phyloP scores from a whole-genome alignment of 1,139 yeast species.

The Fermentozyma sake region DNA sequence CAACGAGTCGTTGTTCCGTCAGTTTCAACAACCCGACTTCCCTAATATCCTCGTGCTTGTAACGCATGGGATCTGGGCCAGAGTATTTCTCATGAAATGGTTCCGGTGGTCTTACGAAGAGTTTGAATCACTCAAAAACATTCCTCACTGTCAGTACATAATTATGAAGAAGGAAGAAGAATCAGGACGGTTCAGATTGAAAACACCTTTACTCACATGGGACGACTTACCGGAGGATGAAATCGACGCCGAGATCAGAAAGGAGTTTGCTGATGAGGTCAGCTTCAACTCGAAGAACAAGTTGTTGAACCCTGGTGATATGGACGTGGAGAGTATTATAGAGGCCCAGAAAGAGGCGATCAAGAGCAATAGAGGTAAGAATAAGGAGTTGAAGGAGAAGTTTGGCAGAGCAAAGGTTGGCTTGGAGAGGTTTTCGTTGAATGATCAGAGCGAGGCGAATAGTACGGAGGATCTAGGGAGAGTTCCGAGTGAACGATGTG shows the following conservation, averaged over 20 bases:
- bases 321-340: slow-evolving; percentile 39
- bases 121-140: slow-evolving; percentile 75
- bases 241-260: slow-evolving; percentile 34
- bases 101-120: slow-evolving; percentile 88
- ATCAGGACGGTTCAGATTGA: slow-evolving; percentile 38
- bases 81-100: slow-evolving; percentile 92
- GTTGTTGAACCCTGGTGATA: slow-evolving; percentile 33
- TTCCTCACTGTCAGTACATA: slow-evolving; percentile 79
- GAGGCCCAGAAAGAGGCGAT: slow-evolving; percentile 45
- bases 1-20: slow-evolving; percentile 80
- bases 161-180: slow-evolving; percentile 61
- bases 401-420: slow-evolving; percentile 20
- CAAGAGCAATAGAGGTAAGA: slow-evolving; percentile 32
- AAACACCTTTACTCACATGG: slow-evolving; percentile 59
- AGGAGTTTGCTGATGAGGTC: slow-evolving; percentile 41
- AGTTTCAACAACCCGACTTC: slow-evolving; percentile 62
- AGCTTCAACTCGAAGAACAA: slow-evolving; percentile 36
- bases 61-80: slow-evolving; percentile 90
- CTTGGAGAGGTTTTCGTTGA: too few relatives aligned
- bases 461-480: too few relatives aligned
- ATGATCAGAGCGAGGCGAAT: too few relatives aligned
- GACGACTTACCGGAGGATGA: slow-evolving; percentile 46
- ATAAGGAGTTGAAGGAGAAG: slow-evolving; percentile 31
- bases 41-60: slow-evolving; percentile 77
- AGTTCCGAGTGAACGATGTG: too few relatives aligned